Base-by-base conservation (phyloP, 768 basidiomycete genomes). In the Naganishia vaughanmartiniae region DNA sequence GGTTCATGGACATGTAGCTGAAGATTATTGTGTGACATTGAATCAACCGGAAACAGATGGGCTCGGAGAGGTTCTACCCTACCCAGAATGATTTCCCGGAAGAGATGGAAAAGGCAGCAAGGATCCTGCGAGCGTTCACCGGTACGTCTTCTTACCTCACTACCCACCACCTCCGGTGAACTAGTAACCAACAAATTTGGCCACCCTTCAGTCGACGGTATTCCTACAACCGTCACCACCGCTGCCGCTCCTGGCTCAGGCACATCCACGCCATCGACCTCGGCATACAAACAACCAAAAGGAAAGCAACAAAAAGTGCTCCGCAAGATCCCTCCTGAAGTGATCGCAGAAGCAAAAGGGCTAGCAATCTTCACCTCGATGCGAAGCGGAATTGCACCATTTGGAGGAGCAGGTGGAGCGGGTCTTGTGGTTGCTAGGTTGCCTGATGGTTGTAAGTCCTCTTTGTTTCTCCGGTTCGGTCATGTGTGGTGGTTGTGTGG, bases 371-470 rank as follows among this genome's bases (percentile, higher is more conserved):
- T 80, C 65, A 80, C 81, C 53, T 24, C n/a, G 45, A 77, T 81
- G 74, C 60, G 81, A 15, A 77, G 73, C 4, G 81, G 76, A 0
- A 74, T 82, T n/a, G 80, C 81, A 15, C 80, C 80, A 2, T 77
- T 82, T 39, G 81, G 81, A 30, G 81, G 81, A 0, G 80, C 80
- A 0, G 80, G 81, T 4, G 81, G 81, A 1, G 73, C 78, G 1
- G 81, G 81, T 30, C 45, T 82, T n/a, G 80, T 82, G 4, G 69
- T 82, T n/a, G 80, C 79, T 15, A 76, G 74, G 55, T 71, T 82
- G 24, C 76, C 77, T 2, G 81, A 81, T 70, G 81, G 81, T 48
- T 65, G 77, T 80, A 70, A 79, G 77, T 76, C 4, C 9, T 36
- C 14, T 34, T 4, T 28, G 9, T 17, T 33, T 33, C 19, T 7